phyloP scores from a whole-genome alignment of 1,139 yeast genomes.

The Suhomyces panamericanus region DNA sequence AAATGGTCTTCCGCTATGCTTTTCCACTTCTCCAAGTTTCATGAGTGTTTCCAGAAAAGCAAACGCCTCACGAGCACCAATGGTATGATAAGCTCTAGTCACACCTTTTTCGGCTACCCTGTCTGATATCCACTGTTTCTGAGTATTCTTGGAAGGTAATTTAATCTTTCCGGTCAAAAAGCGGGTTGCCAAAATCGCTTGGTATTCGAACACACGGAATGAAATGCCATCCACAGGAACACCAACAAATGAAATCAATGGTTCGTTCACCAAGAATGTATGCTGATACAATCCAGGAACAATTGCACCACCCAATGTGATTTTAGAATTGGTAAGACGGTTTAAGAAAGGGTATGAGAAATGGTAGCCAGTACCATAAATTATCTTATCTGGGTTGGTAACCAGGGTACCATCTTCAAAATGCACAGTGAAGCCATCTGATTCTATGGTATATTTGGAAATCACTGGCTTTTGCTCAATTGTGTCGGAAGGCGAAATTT shows the following conservation, averaged over 20 bases:
- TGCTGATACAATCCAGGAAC: conserved; percentile 37
- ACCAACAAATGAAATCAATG: conserved; percentile 39
- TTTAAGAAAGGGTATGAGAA: conserved; percentile 45
- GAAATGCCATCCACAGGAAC: conserved; percentile 44
- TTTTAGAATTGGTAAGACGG: conserved; percentile 19
- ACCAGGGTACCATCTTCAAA: conserved; percentile 32
- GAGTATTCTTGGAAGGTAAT: conserved; percentile 32
- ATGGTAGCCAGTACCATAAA: conserved; percentile 49
- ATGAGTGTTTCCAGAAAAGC: conserved; percentile 26
- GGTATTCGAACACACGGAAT: conserved; percentile 43
- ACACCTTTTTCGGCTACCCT: conserved; percentile 28
- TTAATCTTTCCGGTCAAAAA: conserved; percentile 34
- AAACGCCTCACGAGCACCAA: conserved; percentile 26
- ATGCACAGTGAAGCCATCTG: conserved; percentile 23
- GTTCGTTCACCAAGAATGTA: conserved; percentile 39
- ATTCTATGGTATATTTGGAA: conserved; percentile 19
- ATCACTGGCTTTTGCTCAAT: conserved; percentile 28
- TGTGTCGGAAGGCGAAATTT: conserved; percentile 18
- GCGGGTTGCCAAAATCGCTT: conserved; percentile 37
- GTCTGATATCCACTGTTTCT: conserved; percentile 31
- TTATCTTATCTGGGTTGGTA: conserved; percentile 34
- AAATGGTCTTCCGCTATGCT: conserved; percentile 33
- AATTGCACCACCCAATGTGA: conserved; percentile 32
- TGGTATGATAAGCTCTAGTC: conserved; percentile 45
- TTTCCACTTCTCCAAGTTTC: conserved; percentile 30